Conservation (phyloP, 2,329 filamentous ascomycete genomes). For the Lasiodiplodia theobromae region DNA sequence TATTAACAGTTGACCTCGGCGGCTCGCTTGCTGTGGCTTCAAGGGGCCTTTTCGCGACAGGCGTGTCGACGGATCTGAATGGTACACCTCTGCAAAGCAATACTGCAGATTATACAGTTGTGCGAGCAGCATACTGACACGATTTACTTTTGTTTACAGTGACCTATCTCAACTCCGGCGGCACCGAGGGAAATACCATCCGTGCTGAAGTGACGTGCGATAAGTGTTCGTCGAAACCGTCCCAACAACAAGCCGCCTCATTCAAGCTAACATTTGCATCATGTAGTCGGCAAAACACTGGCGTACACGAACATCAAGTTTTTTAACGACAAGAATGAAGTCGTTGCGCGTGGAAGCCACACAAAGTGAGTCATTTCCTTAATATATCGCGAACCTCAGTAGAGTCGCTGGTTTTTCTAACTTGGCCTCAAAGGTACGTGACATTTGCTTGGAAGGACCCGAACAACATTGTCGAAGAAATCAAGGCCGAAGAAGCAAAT, state of each 20-base stretch:
- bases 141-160: slow-evolving; percentile 49
- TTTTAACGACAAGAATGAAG: slow-evolving; percentile 63
- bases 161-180: slow-evolving; percentile 69
- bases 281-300: slow-evolving; percentile 68
- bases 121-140: too few species aligned
- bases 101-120: neutral
- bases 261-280: neutral
- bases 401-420: neutral
- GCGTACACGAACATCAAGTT: slow-evolving; percentile 70
- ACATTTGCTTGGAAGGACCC: slow-evolving; percentile 68
- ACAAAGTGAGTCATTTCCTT: slow-evolving; percentile 61
- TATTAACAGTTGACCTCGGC: slow-evolving; percentile 64
- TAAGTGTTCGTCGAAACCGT: slow-evolving; percentile 60
- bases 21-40: slow-evolving; percentile 72
- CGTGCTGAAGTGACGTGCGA: slow-evolving; percentile 69
- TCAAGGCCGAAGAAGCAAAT: slow-evolving; percentile 42
- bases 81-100: slow-evolving; percentile 44
- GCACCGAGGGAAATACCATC: slow-evolving; percentile 67
- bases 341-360: slow-evolving; percentile 71
- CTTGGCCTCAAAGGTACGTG: slow-evolving; percentile 55
- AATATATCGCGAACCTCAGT: neutral
- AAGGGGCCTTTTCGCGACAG: slow-evolving; percentile 68
- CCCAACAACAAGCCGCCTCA: neutral
- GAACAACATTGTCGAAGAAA: slow-evolving; percentile 66
- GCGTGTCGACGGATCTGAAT: slow-evolving; percentile 71